Conservation (phyloP, 257 asterid genomes). For the Nicotiana obtusifolia region DNA sequence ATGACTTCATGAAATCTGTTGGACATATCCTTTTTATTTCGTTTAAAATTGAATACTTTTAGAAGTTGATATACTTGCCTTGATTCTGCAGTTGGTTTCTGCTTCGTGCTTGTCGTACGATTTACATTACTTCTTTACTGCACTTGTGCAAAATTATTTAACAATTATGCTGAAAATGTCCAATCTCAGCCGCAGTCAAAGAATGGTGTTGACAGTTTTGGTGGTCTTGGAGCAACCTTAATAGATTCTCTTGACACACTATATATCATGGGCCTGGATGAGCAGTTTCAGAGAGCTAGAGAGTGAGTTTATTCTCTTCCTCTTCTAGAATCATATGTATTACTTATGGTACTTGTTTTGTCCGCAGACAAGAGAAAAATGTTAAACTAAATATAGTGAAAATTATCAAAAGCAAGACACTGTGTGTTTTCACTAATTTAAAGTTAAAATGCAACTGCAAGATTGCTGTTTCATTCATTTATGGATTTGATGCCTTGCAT, state of each 20-base stretch:
- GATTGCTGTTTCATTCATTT: neutral
- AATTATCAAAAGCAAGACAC: neutral
- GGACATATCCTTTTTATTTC: neutral
- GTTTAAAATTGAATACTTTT: neutral
- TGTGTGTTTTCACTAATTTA: neutral
- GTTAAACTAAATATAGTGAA: neutral
- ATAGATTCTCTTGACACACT: constrained; percentile 94
- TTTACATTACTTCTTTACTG: constrained; percentile 3
- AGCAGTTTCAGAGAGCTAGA: constrained; percentile 90
- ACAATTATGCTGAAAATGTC: constrained; percentile 17
- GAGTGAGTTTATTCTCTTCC: constrained; percentile 55
- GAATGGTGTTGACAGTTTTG: constrained; percentile 93
- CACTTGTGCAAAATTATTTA: constrained; percentile 7
- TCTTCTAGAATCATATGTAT: neutral
- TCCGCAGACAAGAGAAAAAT: neutral
- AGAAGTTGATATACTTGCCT: neutral
- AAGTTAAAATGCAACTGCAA: constrained; percentile 4
- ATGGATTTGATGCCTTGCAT: neutral
- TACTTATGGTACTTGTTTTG: neutral
- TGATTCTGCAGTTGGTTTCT: constrained; percentile 10
- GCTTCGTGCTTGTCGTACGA: neutral
- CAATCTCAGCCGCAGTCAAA: constrained; percentile 79
- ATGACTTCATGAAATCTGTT: neutral
- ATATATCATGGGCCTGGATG: constrained; percentile 95
- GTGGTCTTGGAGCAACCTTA: constrained; percentile 99